A percentile compares a stretch with the other conserved stretches of the same genome.
These are phyloP conservation scores for Dictyostelium capitatum DNA, from an alignment of 78 protist species.

Conservation along the genomic window DNA sequence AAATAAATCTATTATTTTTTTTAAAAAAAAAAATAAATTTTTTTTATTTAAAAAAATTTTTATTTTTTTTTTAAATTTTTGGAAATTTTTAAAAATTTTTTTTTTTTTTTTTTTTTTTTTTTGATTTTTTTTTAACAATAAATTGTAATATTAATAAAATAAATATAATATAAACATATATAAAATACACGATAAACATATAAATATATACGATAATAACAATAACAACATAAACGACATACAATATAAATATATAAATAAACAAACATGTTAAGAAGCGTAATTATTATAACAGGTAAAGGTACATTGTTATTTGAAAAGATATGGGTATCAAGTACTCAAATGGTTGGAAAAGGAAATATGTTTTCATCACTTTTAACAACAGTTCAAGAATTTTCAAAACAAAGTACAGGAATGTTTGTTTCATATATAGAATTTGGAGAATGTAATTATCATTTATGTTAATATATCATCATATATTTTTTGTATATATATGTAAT, in stretches of 20 bases:
- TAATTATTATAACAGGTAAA: conserved; percentile 74
- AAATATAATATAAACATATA: too few species aligned
- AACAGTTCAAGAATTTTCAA: conserved; percentile 76
- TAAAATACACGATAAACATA: too few species aligned
- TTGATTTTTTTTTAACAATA: too few species aligned
- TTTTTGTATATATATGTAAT: too few species aligned
- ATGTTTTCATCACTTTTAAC: conserved; percentile 78
- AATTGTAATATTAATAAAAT: too few species aligned
- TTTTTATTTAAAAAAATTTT: too few species aligned
- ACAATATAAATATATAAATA: background rate
- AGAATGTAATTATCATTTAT: conserved; percentile 23
- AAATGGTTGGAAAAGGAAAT: conserved; percentile 71
- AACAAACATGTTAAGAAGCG: conserved; percentile 60
- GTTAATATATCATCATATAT: background rate
- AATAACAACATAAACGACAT: background rate
- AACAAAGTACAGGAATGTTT: conserved; percentile 78
- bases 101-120: too few species aligned
- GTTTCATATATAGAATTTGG: conserved; percentile 79
- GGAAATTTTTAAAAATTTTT: too few species aligned
- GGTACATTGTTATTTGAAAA: conserved; percentile 72
- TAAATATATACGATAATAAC: too few species aligned
- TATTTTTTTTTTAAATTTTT: too few species aligned
- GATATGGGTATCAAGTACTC: conserved; percentile 70
- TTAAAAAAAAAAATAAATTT: too few species aligned
- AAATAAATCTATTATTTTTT: too few species aligned